A percentile compares a stretch with the other conserved stretches of the same genome.
phyloP scores from a whole-genome alignment of 2,329 filamentous ascomycete genomes.

The Phaeomoniella chlamydospora region DNA sequence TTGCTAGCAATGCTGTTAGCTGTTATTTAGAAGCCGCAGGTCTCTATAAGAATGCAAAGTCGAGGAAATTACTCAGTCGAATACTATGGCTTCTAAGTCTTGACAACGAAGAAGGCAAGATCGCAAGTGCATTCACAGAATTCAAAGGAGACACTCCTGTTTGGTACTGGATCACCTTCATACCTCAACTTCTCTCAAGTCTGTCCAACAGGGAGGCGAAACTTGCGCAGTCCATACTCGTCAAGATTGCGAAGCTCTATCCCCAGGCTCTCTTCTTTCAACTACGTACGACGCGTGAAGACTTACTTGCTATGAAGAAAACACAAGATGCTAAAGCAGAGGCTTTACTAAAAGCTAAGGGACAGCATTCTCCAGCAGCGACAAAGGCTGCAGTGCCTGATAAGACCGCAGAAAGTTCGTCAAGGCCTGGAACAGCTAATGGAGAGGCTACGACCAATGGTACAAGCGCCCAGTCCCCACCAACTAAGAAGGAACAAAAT shows the following conservation, averaged over 20 bases:
- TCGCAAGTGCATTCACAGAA: constrained; percentile 78
- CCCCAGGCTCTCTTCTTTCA: constrained; percentile 95
- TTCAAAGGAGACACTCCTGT: constrained; percentile 96
- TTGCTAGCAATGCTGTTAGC: constrained; percentile 81
- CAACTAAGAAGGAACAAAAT: constrained; percentile 40
- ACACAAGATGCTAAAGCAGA: constrained; percentile 54
- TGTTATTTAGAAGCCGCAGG: constrained; percentile 94
- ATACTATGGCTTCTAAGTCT: constrained; percentile 93
- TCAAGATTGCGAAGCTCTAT: constrained; percentile 90
- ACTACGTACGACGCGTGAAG: constrained; percentile 81
- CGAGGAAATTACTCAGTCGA: constrained; percentile 78
- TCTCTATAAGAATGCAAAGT: constrained; percentile 94
- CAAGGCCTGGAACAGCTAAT: constrained; percentile 27
- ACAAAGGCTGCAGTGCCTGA: constrained; percentile 18
- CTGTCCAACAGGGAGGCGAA: constrained; percentile 82
- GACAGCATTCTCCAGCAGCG: constrained; percentile 24
- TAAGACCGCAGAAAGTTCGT: constrained; percentile 15
- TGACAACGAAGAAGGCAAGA: constrained; percentile 71
- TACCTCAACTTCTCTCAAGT: constrained; percentile 86
- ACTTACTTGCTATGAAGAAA: constrained; percentile 86
- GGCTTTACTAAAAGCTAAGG: constrained; percentile 48
- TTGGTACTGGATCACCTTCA: constrained; percentile 99
- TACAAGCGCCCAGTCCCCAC: constrained; percentile 18
- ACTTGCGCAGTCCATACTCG: constrained; percentile 70
- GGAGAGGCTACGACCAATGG: constrained; percentile 21